Evolutionary conservation across 2,329 filamentous ascomycete species (phyloP).

Genomic region (Rosellinia necatrix): DNA sequence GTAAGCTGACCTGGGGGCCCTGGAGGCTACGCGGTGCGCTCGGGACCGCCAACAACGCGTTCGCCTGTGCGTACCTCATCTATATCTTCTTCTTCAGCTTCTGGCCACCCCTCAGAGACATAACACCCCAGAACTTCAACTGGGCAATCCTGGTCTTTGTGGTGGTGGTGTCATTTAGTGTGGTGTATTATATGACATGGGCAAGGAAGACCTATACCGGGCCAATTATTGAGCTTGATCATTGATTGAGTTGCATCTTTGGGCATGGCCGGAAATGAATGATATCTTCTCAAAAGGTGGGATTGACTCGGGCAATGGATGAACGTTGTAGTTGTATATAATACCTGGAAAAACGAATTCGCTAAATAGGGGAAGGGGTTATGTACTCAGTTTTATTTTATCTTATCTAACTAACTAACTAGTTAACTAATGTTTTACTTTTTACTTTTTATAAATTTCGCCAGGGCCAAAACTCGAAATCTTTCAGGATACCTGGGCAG

Average conservation of each 20-base stretch:
- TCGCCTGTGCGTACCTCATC: constrained; percentile 29
- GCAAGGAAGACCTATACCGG: constrained; percentile 32
- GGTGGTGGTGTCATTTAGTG: constrained; percentile 30
- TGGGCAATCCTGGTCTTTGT: constrained; percentile 32
- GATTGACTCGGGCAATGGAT: no score
- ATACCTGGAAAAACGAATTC: no score
- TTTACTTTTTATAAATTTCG: no score
- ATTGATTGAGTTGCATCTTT: background rate
- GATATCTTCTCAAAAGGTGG: no score
- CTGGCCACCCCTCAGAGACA: constrained; percentile 30
- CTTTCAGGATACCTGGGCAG: no score
- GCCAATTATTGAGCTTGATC: constrained; percentile 28
- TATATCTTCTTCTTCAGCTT: constrained; percentile 37
- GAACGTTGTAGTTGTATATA: no score
- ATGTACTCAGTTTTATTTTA: no score
- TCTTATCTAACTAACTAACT: no score
- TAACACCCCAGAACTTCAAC: constrained; percentile 34
- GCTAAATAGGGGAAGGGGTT: no score
- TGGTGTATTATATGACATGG: constrained; percentile 36
- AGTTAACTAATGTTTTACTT: no score
- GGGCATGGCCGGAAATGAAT: background rate
- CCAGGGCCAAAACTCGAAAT: no score
- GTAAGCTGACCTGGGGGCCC: constrained; percentile 30
- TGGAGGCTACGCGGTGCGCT: constrained; percentile 30
- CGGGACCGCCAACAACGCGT: constrained; percentile 32